Evolutionary conservation across 345 rosid genomes (phyloP).

Genomic region (Crucihimalaya himalaica): DNA sequence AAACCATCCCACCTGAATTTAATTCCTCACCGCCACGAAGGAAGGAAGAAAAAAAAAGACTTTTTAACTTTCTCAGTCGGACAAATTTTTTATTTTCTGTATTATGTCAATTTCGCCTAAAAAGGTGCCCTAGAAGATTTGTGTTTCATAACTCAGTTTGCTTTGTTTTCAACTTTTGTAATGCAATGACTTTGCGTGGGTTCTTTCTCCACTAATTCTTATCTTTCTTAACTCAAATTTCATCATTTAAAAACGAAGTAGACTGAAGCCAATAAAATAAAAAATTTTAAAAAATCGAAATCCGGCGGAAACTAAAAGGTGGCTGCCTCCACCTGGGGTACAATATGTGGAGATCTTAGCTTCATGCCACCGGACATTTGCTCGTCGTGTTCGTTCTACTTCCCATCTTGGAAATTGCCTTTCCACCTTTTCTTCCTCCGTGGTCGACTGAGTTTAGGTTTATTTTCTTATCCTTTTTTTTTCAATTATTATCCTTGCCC

Average conservation of each 20-base stretch:
- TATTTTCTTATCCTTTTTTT: no score
- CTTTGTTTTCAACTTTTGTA: conserved; percentile 12
- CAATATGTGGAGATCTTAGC: no score
- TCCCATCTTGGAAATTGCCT: no score
- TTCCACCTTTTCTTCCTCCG: no score
- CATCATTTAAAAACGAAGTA: not conserved
- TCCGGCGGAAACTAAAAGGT: no score
- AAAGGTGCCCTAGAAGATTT: conserved; percentile 31
- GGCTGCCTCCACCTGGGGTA: no score
- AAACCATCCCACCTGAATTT: conserved; percentile 27
- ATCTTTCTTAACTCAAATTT: not conserved
- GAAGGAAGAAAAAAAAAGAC: not conserved
- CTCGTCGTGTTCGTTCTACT: no score
- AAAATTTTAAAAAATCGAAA: no score
- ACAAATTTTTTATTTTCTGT: conserved; percentile 1
- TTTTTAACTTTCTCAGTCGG: conserved; percentile 26
- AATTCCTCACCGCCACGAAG: conserved; percentile 19
- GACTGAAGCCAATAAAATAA: no score
- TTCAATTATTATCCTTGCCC: no score
- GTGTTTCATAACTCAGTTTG: conserved; percentile 37
- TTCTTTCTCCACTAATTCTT: conserved; percentile 21
- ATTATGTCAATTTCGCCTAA: conserved; percentile 33
- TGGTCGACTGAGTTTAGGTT: no score
- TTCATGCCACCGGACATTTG: no score
- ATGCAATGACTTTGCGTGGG: conserved; percentile 20